Conservation (phyloP, 192 early-diverging fungal genomes). For the Allomyces javanicus region DNA sequence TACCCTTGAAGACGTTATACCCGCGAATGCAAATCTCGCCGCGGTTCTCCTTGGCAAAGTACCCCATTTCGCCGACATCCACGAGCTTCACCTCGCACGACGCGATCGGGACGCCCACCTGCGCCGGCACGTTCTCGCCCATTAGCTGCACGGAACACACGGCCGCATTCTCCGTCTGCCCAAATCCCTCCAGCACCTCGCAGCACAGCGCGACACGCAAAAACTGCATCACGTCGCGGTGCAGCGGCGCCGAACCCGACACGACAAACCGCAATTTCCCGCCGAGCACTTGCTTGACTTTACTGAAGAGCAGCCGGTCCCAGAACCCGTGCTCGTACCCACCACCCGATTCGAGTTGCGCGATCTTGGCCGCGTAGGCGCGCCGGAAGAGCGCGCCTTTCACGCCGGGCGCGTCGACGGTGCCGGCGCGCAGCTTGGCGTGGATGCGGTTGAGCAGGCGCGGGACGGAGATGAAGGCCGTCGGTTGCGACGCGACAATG, state of each 20-base stretch:
- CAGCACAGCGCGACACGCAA: constrained; percentile 44
- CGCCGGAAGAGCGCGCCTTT: constrained; percentile 28
- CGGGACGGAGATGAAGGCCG: constrained; percentile 67
- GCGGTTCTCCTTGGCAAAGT: constrained; percentile 56
- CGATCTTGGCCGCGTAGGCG: constrained; percentile 42
- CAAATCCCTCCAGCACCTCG: constrained; percentile 35
- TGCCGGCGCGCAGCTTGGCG: constrained; percentile 19
- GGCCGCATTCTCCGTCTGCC: constrained; percentile 12
- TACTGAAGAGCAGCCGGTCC: constrained; percentile 74
- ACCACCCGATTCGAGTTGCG: constrained; percentile 27
- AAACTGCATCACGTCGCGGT: constrained; percentile 42
- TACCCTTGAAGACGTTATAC: constrained; percentile 43
- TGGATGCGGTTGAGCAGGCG: constrained; percentile 57
- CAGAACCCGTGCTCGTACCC: constrained; percentile 53
- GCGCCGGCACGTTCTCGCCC: constrained; percentile 46
- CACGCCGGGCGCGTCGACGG: constrained; percentile 37
- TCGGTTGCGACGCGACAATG: constrained; percentile 57
- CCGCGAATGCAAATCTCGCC: constrained; percentile 87
- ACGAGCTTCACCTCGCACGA: constrained; percentile 69
- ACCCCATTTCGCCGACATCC: constrained; percentile 73
- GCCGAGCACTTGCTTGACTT: constrained; percentile 58
- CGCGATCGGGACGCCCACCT: constrained; percentile 50
- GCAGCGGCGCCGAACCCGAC: constrained; percentile 52
- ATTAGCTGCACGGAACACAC: constrained; percentile 25
- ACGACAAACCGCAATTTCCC: constrained; percentile 44